These are phyloP conservation scores for Lindgomyces ingoldianus DNA, from an alignment of 495 filamentous ascomycete genomes.

Conservation along the genomic window DNA sequence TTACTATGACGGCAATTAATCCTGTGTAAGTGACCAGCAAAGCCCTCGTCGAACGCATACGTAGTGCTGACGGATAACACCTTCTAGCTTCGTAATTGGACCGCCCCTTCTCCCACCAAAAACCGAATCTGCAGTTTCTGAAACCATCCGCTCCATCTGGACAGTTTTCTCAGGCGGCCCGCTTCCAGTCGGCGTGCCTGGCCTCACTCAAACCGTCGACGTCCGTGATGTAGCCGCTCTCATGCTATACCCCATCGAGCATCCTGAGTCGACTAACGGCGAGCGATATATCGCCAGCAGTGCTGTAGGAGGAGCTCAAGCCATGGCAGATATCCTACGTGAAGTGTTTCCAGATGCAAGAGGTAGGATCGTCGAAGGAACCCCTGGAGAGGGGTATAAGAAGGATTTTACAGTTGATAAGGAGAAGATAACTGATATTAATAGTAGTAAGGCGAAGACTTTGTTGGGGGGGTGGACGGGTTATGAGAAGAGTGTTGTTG, in stretches of 20 bases:
- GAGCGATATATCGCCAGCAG: constrained; percentile 29
- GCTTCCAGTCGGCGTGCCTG: background rate
- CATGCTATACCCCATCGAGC: constrained; percentile 14
- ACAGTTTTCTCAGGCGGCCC: constrained; percentile 13
- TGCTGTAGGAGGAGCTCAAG: constrained; percentile 8
- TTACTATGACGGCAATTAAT: constrained; percentile 25
- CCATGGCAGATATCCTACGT: constrained; percentile 27
- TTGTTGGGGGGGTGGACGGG: constrained; percentile 26
- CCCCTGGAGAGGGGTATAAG: constrained; percentile 22
- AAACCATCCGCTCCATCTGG: constrained; percentile 18
- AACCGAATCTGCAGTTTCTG: background rate
- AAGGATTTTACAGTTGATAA: constrained; percentile 13
- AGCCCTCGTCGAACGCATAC: background rate
- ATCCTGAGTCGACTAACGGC: constrained; percentile 20
- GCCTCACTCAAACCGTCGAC: constrained; percentile 18
- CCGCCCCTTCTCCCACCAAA: constrained; percentile 16
- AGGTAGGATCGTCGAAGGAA: constrained; percentile 24
- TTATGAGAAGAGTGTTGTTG: constrained; percentile 30
- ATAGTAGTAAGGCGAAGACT: constrained; percentile 24
- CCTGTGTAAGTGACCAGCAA: constrained; percentile 22
- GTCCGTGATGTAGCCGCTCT: constrained; percentile 27
- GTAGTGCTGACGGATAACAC: background rate
- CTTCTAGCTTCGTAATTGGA: constrained; percentile 22
- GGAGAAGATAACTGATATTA: background rate
- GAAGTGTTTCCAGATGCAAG: constrained; percentile 21